Base-by-base conservation (phyloP, 2,329 filamentous ascomycete species). In the Colletotrichum coccodes region DNA sequence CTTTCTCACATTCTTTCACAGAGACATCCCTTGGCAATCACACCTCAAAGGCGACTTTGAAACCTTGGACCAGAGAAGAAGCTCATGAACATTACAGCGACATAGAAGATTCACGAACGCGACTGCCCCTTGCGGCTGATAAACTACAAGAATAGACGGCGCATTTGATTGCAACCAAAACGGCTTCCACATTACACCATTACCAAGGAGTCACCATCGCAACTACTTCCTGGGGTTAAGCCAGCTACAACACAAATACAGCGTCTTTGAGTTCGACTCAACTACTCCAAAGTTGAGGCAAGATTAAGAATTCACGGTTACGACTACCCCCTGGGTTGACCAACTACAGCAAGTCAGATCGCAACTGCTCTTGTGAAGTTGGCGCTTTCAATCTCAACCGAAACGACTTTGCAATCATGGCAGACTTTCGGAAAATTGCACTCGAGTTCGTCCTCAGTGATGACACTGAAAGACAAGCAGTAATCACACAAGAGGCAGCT, bases 401-500 rank as follows among this genome's bases (percentile, higher is more conserved):
- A 36, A 32, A 11, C 12, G 32, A 46, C 30, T n/a, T 38, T 58
- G 34, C 32, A 23, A 74, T 28, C 73, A 88, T 88, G 86, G 82
- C 84, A 58, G 82, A 81, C 73, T 83, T 88, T 72, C 81, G 83
- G 71, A 84, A 86, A 72, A 81, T 87, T 71, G 86, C 86, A 38
- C 78, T 87, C 61, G 82, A 86, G 71, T 88, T 85, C 75, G 86
- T 88, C 67, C 83, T 88, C 46, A 80, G 84, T 9, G 85, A 88
- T 61, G 80, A 85, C 65, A 80, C 82, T 64, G 76, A 78, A 42
- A 79, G 77, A 64, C 78, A 82, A 70, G 77, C 74, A 18, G 75
- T 71, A 36, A 80, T 87, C 68, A 79, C 83, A 34, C 77, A 82
- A 59, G 81, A 82, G 57, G 83, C 85, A n/a, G 85, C 86, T 23